Conservation (phyloP, 2,329 filamentous ascomycete species). For the Hypoxylon sp. region DNA sequence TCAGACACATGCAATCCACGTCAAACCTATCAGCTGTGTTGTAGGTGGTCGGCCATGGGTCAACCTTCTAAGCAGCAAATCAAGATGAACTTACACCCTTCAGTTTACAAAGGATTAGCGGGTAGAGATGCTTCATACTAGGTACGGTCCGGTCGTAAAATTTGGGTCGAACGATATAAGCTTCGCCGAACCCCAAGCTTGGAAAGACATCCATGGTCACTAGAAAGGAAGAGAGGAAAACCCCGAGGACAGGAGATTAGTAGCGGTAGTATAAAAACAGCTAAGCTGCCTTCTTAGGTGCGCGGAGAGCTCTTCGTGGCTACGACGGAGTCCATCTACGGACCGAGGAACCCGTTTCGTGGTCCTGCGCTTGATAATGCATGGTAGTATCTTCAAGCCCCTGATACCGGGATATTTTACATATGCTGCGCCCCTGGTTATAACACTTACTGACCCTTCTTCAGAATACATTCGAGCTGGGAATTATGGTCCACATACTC, state of each 20-base stretch:
- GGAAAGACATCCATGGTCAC: neutral
- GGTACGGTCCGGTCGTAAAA: neutral
- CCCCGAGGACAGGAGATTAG: too few species aligned
- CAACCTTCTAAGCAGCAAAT: too few species aligned
- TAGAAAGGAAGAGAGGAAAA: conserved; percentile 4
- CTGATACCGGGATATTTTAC: too few species aligned
- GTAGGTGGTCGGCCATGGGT: too few species aligned
- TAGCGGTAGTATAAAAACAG: neutral
- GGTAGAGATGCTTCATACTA: neutral
- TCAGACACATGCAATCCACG: too few species aligned
- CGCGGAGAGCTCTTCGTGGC: conserved; percentile 29
- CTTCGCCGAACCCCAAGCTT: too few species aligned
- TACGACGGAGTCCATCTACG: conserved; percentile 34
- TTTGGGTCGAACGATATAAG: too few species aligned
- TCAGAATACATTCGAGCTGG: conserved; percentile 16
- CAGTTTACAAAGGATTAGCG: too few species aligned
- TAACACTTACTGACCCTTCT: neutral
- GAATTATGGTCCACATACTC: conserved; percentile 15
- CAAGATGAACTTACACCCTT: too few species aligned
- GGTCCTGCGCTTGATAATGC: conserved; percentile 29
- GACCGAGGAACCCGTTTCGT: conserved; percentile 34
- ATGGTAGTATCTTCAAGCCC: conserved; percentile 30
- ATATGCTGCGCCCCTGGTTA: too few species aligned
- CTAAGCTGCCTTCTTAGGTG: conserved; percentile 29
- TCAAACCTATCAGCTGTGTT: too few species aligned